Evolutionary conservation across 1,284 basidiomycete species (phyloP), one percentile per base, ranked within the genome.

Genomic region (Pterulicium gracile): DNA sequence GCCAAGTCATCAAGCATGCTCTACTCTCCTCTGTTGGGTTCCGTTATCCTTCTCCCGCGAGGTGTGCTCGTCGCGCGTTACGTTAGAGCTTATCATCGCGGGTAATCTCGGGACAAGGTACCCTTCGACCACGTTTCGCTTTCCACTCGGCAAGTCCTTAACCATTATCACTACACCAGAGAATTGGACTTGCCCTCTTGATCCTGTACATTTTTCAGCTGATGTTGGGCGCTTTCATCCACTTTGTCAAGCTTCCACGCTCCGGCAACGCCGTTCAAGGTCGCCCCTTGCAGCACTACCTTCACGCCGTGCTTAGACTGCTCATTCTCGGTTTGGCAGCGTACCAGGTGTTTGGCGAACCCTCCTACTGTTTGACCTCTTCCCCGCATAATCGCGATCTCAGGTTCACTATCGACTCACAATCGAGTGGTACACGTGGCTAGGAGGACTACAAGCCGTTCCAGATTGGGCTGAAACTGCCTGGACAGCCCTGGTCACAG

Each of bases 1-100:
- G 51, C 27, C 56, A 61, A 42, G 62, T 63, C 3, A 64, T 59
- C 49, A 66, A 58, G 10, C 79, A 81, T 60, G 76, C 72, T 3
- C 61, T 75, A n/a, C 61, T 76, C 24, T 70, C 67, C 40, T 61
- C 67, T 2, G 56, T 75, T 35, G 79, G 75, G 1, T 80, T 81
- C 53, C 63, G 7, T 83, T 51, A 60, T 83, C 42, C 54, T 82
- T 2, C 62, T 83, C 0, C 81, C 81, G 1, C 49, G 76, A 19
- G 81, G 78, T 3, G 68, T 69, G 5, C 61, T 85, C 47, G 58
- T 77, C 21, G 74, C 77, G 1, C 69, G 81, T 47, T 75, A 71
- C 50, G 61, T 70, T 1, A 69, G 81, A 42, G 79, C 66, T 50
- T 75, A 64, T 57, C 69, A 62, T 19, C 61, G 58, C 20, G 59